These are phyloP conservation scores for Stagonosporopsis cucurbitacearum DNA, from an alignment of 2,329 filamentous ascomycete species.

Conservation along the genomic window DNA sequence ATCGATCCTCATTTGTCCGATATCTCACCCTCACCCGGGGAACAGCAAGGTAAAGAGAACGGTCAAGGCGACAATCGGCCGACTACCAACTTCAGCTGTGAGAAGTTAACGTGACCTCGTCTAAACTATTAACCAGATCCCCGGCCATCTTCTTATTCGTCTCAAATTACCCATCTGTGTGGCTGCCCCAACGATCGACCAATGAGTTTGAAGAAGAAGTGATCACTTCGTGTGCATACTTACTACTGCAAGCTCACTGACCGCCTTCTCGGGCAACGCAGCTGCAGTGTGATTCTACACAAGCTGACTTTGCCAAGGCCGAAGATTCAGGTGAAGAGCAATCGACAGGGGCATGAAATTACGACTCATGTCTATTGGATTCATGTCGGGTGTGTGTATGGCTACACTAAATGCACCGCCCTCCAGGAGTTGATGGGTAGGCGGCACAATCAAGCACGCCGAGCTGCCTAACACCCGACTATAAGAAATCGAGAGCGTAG, in stretches of 20 bases:
- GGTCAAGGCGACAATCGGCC: neutral
- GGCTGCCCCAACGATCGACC: neutral
- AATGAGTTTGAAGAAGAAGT: neutral
- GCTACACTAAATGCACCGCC: neutral
- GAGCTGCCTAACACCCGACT: neutral
- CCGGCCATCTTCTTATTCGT: too few species aligned
- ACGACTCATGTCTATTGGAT: neutral
- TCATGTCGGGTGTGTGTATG: neutral
- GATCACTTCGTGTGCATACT: neutral
- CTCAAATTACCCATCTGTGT: too few species aligned
- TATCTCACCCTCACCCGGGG: neutral
- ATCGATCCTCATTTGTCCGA: neutral
- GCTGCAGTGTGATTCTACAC: neutral
- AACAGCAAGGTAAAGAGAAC: neutral
- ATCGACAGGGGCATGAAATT: neutral
- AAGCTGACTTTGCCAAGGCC: neutral
- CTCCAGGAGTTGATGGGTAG: neutral
- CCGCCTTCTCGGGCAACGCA: neutral
- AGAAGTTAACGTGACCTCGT: neutral
- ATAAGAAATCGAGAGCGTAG: neutral
- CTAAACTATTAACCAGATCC: too few species aligned
- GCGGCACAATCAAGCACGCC: neutral
- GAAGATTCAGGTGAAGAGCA: neutral
- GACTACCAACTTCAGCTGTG: too few species aligned
- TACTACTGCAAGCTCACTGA: neutral